Evolutionary conservation across 768 basidiomycete genomes (phyloP).

Genomic region (Mycena polygramma): DNA sequence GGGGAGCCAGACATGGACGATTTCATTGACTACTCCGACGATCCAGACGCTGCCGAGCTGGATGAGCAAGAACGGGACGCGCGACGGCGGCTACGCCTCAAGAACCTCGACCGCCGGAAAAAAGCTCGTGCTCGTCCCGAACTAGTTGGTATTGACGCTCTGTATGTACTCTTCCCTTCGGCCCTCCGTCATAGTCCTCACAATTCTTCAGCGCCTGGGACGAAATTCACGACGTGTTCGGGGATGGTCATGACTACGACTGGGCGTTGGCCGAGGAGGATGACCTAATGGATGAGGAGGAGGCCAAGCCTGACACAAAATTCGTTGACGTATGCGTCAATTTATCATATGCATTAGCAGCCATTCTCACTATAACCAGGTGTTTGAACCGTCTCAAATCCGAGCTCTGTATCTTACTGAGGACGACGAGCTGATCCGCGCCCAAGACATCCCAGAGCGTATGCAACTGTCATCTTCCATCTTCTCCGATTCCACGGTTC

Average conservation of each 20-base stretch:
- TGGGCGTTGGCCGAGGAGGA: conserved; percentile 93
- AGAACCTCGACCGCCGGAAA: conserved; percentile 78
- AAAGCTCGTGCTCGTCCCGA: conserved; percentile 75
- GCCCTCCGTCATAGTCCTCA: conserved; percentile 31
- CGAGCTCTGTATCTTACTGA: conserved; percentile 89
- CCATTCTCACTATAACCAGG: conserved; percentile 60
- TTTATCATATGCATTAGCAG: conserved; percentile 25
- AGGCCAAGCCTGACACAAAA: conserved; percentile 79
- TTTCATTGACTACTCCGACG: conserved; percentile 87
- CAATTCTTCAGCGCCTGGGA: conserved; percentile 83
- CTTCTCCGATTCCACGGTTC: conserved; percentile 51
- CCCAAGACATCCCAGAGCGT: conserved; percentile 92
- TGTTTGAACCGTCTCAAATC: conserved; percentile 98
- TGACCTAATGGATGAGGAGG: conserved; percentile 61
- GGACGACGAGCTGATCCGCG: conserved; percentile 93
- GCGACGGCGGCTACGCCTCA: conserved; percentile 73
- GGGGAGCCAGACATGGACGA: conserved; percentile 82
- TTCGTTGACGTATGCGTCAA: conserved; percentile 79
- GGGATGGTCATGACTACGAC: conserved; percentile 96
- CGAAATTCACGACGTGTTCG: conserved; percentile 96
- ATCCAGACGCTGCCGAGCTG: conserved; percentile 74
- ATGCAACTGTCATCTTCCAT: conserved; percentile 87
- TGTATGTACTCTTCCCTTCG: conserved; percentile 47
- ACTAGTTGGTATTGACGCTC: conserved; percentile 86
- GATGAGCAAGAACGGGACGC: conserved; percentile 85